Base-by-base conservation (phyloP, 2,329 filamentous ascomycete species). In the Xylaria sp. region DNA sequence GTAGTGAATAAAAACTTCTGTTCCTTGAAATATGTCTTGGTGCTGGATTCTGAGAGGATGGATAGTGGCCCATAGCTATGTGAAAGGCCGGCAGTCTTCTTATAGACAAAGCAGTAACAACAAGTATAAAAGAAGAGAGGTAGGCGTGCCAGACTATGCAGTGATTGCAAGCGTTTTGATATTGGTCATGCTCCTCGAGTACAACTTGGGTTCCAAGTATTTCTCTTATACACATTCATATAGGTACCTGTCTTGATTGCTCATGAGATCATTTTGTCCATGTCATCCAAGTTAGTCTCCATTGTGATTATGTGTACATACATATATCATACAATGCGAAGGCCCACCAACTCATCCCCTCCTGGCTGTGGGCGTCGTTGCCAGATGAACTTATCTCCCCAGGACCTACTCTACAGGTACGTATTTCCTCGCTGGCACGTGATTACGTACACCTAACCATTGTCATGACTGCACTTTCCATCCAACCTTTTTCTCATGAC, bases 1-100 rank as follows among this genome's bases (percentile, higher is more conserved):
- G 56, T 58, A 32, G 56, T 46, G 56, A 58, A 44, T 58, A 20
- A 46, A 46, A 46, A 34, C 18, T 12, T 32, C 2, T 52, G 6
- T 37, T 3, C 28, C 7, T 20, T 34, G 15, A 55, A 37, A 3
- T 37, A 4, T n/a, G 1, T 37, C 10, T 52, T 32, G 23, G 50
- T 55, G 20, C 18, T n/a, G 10, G 3, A 32, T 37, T 20, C 7
- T 37, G 28, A 37, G 32, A 9, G 28, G 18, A 34, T 37, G 18
- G 7, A 10, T 12, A 55, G 15, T 12, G 18, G 7, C 9, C 18
- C 9, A 5, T 55, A 20, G 28, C 18, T n/a, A 7, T n/a, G 4
- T 32, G 15, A 20, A 32, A 37, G 15, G 52, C 52, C 15, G 37
- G 28, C 52, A 12, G 18, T 37, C 32, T 18, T 55, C 52, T 55